Conservation (phyloP, 2,329 filamentous ascomycete genomes). For the Colletotrichum endophyticum region DNA sequence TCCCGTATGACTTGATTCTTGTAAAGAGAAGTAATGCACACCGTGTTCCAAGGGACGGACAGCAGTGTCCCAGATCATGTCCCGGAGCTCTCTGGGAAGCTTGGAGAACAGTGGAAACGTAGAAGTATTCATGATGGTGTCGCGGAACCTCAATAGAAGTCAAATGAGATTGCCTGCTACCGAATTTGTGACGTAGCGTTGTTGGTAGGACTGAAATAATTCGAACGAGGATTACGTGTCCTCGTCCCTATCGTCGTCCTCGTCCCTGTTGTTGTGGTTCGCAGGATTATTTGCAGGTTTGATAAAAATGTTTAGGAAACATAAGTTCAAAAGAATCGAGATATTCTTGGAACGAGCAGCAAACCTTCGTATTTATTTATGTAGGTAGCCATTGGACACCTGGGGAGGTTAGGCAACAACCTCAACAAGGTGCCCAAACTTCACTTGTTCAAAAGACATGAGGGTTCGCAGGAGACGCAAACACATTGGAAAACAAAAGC, state of each 20-base stretch:
- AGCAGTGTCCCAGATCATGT: neutral
- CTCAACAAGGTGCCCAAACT: neutral
- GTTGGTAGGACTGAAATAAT: neutral
- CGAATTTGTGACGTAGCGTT: rapidly evolving
- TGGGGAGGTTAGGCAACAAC: neutral
- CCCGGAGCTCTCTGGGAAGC: neutral
- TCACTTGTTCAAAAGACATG: neutral
- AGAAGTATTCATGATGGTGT: neutral
- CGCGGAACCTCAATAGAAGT: rapidly evolving
- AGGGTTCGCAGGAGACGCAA: neutral
- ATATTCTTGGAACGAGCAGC: neutral
- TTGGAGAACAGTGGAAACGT: neutral
- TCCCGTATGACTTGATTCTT: neutral
- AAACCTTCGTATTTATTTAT: neutral
- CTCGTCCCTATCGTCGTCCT: too few relatives aligned
- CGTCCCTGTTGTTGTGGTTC: neutral
- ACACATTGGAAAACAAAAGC: neutral
- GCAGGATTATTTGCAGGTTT: neutral
- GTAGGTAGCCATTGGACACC: neutral
- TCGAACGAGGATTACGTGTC: neutral
- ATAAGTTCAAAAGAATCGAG: neutral
- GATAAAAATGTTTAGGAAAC: neutral
- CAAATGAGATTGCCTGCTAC: neutral
- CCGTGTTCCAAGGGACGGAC: neutral
- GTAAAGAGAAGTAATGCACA: neutral